Evolutionary conservation across 2,329 filamentous ascomycete species (phyloP).

Genomic region (Sclerotinia trifoliorum): DNA sequence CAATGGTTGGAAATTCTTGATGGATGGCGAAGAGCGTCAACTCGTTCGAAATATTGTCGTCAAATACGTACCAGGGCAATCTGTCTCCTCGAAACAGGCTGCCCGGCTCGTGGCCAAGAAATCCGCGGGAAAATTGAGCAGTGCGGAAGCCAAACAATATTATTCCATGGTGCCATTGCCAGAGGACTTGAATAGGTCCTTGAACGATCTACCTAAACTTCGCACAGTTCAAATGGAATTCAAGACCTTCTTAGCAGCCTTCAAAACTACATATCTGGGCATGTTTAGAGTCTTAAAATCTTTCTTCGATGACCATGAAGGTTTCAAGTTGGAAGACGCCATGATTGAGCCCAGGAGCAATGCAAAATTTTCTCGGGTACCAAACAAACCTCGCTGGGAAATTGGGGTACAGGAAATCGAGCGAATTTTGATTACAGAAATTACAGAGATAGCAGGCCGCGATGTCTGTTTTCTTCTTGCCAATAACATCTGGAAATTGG

Average conservation of each 20-base stretch:
- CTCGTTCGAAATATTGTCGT: not conserved
- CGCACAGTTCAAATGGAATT: conserved; percentile 1
- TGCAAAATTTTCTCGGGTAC: not conserved
- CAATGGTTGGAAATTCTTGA: not conserved
- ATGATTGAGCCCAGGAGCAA: not conserved
- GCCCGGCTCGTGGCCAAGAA: too few relatives aligned
- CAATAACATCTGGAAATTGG: not conserved
- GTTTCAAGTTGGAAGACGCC: not conserved
- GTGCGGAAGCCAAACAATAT: not conserved
- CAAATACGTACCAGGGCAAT: not conserved
- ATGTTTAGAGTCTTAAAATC: not conserved
- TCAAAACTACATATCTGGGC: not conserved
- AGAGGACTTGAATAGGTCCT: not conserved
- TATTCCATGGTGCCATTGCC: not conserved
- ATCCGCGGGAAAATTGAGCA: not conserved
- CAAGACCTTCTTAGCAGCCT: not conserved
- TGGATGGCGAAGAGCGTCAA: not conserved
- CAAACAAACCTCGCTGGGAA: not conserved
- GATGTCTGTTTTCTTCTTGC: not conserved
- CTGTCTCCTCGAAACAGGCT: too few relatives aligned
- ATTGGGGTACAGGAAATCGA: rapidly evolving
- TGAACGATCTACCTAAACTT: not conserved
- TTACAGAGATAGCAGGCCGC: not conserved
- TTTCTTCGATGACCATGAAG: not conserved
- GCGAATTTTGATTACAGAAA: not conserved